Conservation (phyloP, 2,329 filamentous ascomycete species). For the Colletotrichum incanum region DNA sequence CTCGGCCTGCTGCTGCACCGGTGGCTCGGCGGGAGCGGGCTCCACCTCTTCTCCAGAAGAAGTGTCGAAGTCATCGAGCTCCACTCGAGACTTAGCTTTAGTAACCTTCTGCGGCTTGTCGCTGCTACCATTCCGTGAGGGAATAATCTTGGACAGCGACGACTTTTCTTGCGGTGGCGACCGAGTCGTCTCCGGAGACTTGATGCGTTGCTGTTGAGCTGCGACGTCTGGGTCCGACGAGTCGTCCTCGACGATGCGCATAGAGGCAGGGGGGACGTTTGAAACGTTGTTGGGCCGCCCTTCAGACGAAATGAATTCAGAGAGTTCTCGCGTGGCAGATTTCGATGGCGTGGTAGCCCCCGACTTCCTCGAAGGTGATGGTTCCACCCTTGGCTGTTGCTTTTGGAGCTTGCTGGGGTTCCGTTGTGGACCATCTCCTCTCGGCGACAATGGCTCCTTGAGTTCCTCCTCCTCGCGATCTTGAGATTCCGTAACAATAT, state of each 20-base stretch:
- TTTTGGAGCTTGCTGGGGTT: slow-evolving; percentile 81
- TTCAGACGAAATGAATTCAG: slow-evolving; percentile 60
- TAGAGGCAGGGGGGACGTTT: slow-evolving; percentile 67
- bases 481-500: slow-evolving; percentile 61
- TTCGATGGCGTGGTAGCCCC: slow-evolving; percentile 50
- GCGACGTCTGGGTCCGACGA: slow-evolving; percentile 48
- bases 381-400: slow-evolving; percentile 67
- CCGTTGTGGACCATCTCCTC: slow-evolving; percentile 60
- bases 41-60: slow-evolving; percentile 64
- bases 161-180: slow-evolving; percentile 61
- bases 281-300: slow-evolving; percentile 67
- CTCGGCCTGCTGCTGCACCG: slow-evolving; percentile 49
- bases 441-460: slow-evolving; percentile 62
- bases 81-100: slow-evolving; percentile 73
- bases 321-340: slow-evolving; percentile 58
- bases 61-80: slow-evolving; percentile 80
- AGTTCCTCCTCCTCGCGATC: slow-evolving; percentile 61
- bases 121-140: slow-evolving; percentile 60
- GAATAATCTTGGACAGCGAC: slow-evolving; percentile 60
- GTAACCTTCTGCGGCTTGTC: slow-evolving; percentile 67
- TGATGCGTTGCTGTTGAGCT: slow-evolving; percentile 46
- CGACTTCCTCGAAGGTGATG: slow-evolving; percentile 62
- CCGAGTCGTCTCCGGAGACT: slow-evolving; percentile 51
- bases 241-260: slow-evolving; percentile 72
- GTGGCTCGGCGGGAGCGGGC: slow-evolving; percentile 46